A percentile compares a stretch with the other conserved stretches of the same genome.
phyloP scores from a whole-genome alignment of 768 basidiomycete species.

The Pleurotus citrinopileatus region DNA sequence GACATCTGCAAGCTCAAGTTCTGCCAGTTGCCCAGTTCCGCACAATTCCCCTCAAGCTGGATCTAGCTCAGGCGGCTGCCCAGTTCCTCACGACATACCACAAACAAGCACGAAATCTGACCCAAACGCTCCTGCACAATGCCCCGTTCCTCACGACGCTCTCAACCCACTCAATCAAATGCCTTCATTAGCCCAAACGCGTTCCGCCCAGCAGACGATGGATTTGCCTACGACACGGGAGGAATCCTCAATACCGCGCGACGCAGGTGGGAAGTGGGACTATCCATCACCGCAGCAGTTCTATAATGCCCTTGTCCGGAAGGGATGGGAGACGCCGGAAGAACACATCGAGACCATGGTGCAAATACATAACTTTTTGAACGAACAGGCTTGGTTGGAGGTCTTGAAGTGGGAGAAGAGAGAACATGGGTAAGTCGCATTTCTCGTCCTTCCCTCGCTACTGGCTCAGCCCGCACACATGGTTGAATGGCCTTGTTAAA shows the following conservation, averaged over 20 bases:
- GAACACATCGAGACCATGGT: constrained; percentile 97
- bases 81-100: constrained; percentile 35
- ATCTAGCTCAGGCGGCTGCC: constrained; percentile 30
- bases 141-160: constrained; percentile 55
- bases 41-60: constrained; percentile 26
- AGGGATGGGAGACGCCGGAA: constrained; percentile 97
- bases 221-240: constrained; percentile 73
- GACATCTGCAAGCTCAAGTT: constrained; percentile 20
- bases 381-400: constrained; percentile 95
- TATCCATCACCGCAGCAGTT: constrained; percentile 98
- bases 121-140: constrained; percentile 36
- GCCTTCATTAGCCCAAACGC: constrained; percentile 75
- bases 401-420: constrained; percentile 91
- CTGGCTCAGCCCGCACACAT: too few species aligned
- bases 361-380: constrained; percentile 96
- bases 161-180: constrained; percentile 85
- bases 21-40: constrained; percentile 36
- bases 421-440: constrained; percentile 55
- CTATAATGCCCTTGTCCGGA: constrained; percentile 93
- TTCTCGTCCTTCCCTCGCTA: background rate
- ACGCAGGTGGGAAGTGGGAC: constrained; percentile 68
- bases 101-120: constrained; percentile 17
- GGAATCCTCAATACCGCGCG: constrained; percentile 84
- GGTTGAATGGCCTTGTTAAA: too few species aligned
- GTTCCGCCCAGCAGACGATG: constrained; percentile 51